phyloP scores from a whole-genome alignment of 768 basidiomycete genomes.

The Crucibulum laeve region DNA sequence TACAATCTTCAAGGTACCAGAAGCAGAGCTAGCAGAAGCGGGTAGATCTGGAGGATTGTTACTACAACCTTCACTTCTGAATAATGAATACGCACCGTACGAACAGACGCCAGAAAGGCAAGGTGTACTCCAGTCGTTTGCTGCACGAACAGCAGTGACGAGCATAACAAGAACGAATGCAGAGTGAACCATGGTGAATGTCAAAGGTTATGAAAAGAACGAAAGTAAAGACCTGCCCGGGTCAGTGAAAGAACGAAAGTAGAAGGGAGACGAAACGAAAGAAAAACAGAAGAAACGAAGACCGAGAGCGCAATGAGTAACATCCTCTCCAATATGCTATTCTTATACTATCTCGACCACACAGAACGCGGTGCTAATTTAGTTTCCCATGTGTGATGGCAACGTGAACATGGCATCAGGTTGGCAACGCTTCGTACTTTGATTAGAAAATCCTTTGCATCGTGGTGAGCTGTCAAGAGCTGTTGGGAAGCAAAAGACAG shows the following conservation, averaged over 20 bases:
- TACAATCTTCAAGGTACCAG: slow-evolving; percentile 37
- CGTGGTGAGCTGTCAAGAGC: no score
- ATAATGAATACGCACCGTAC: slow-evolving; percentile 22
- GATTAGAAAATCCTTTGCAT: no score
- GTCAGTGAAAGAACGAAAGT: background rate
- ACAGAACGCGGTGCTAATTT: no score
- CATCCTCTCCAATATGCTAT: no score
- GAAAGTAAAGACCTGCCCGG: background rate
- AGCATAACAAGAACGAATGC: slow-evolving; percentile 6
- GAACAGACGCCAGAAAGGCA: slow-evolving; percentile 34
- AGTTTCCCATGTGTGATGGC: no score
- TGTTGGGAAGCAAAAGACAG: background rate
- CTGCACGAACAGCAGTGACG: slow-evolving; percentile 18
- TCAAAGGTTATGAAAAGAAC: background rate
- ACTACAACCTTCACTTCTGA: background rate
- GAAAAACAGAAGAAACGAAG: no score
- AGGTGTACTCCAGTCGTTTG: slow-evolving; percentile 40
- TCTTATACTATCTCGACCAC: no score
- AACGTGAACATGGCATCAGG: no score
- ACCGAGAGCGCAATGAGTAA: no score
- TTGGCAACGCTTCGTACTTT: no score
- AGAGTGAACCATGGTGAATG: background rate
- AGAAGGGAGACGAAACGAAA: background rate
- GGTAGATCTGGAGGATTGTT: slow-evolving; percentile 20
- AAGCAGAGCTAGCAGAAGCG: slow-evolving; percentile 20